A percentile compares a stretch with the other conserved stretches of the same genome.
Conservation (phyloP, 2,329 filamentous ascomycete genomes). For the Fusarium pininemorale region DNA sequence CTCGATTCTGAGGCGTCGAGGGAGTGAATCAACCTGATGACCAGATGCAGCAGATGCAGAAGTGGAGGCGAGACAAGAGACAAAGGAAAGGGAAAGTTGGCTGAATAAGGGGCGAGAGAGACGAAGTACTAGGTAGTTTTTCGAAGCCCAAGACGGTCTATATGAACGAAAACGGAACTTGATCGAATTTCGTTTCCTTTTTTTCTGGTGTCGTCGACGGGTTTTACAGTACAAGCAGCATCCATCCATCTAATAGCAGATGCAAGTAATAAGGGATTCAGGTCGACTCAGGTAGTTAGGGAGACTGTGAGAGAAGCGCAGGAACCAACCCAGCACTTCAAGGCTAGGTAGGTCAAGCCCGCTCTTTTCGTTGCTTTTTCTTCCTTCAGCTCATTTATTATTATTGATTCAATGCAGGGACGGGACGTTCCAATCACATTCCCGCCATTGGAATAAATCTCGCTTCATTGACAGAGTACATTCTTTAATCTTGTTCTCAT, state of each 20-base stretch:
- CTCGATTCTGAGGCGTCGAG: slow-evolving; percentile 8
- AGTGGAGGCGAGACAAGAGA: slow-evolving; percentile 15
- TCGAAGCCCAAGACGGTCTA: slow-evolving; percentile 5
- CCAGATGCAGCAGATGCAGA: slow-evolving; percentile 21
- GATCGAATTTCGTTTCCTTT: neutral
- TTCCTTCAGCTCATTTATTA: neutral
- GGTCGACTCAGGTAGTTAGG: neutral
- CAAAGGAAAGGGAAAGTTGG: neutral
- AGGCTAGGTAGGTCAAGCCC: neutral
- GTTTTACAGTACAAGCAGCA: neutral
- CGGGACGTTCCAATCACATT: neutral
- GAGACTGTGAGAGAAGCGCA: neutral
- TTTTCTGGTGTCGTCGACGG: slow-evolving; percentile 1
- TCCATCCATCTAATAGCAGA: neutral
- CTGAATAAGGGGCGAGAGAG: neutral
- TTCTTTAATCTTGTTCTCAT: neutral
- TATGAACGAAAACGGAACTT: neutral
- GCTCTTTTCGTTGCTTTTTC: neutral
- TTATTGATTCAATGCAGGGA: neutral
- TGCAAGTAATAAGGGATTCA: neutral
- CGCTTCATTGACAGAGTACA: neutral
- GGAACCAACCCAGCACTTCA: neutral
- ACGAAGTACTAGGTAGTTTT: neutral
- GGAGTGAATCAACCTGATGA: slow-evolving; percentile 18
- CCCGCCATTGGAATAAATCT: neutral